Evolutionary conservation across 1,284 basidiomycete genomes (phyloP), one percentile per base, ranked within the genome.

Genomic region (Cryptococcus floricola): DNA sequence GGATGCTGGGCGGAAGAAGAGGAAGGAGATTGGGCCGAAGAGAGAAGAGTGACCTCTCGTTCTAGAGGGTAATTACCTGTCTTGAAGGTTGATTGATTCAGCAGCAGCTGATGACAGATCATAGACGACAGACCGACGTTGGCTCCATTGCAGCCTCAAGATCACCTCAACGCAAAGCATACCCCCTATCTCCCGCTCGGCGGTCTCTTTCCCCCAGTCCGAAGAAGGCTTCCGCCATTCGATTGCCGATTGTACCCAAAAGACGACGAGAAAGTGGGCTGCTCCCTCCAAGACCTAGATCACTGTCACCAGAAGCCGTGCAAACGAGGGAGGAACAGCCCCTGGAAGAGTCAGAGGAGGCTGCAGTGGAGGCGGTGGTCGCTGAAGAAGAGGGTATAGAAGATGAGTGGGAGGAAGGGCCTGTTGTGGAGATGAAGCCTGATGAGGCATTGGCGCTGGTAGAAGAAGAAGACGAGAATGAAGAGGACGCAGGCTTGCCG

Each of bases 231-330:
- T 13, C 31, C 31, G 16, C 46, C 41, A 38, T 38, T 16, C 52
- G 45, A 59, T 57, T 48, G 38, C 48, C 39, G 53, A 53, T 39
- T 13, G 10, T 18, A 10, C 10, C 16, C 10, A 55, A 52, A 46
- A 48, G 57, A 41, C 41, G 66, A 45, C 54, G 66, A 18, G 65
- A 70, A 47, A 66, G 68, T 39, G 65, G 64, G 1, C 54, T 67
- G 18, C 46, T 64, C 7, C 16, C 56, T 2, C 57, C 63, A 8
- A 25, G 50, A 48, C 48, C 53, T 4, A 42, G 48, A 44, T 56
- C 57, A 38, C 42, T 51, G 18, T 50, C 58, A 14, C 58, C 57
- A 2, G 44, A 51, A 25, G 38, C 37, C 5, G 45, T 28, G 37
- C 34, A 14, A 14, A 5, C 9, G 46, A 18, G n/a, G 14, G 28